phyloP scores from a whole-genome alignment of 2,329 filamentous ascomycete genomes.

The Diaporthe ampelina region DNA sequence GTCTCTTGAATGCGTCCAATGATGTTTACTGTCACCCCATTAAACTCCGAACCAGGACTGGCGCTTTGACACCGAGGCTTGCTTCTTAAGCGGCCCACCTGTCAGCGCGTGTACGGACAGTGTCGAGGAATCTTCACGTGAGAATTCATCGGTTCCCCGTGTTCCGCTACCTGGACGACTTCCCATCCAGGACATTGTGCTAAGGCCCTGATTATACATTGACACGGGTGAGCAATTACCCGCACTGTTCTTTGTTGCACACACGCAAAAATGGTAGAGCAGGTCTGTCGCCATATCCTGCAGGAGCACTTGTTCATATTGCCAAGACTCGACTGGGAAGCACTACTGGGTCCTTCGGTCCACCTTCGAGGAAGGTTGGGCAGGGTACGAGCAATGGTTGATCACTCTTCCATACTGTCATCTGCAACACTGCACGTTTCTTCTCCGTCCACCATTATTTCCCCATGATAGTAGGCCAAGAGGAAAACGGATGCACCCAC shows the following conservation, averaged over 20 bases:
- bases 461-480: not conserved
- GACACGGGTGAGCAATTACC: not conserved
- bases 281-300: not conserved
- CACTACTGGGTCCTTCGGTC: not conserved
- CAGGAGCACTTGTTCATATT: not conserved
- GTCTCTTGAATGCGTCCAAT: not conserved
- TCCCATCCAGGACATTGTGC: no score
- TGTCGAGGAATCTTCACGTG: not conserved
- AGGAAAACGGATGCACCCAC: no score
- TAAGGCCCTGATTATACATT: not conserved
- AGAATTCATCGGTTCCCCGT: not conserved
- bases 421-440: not conserved
- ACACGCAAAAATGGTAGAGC: not conserved
- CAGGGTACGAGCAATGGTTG: not conserved
- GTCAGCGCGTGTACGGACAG: not conserved
- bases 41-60: conserved; percentile 20
- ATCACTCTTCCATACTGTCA: not conserved
- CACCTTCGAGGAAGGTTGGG: no score
- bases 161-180: not conserved
- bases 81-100: not conserved
- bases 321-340: not conserved
- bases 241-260: not conserved
- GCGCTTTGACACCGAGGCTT: conserved; percentile 20
- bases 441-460: not conserved
- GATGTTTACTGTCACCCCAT: conserved; percentile 4